Percentiles rank a stretch among this genome's conserved stretches.
These are phyloP conservation scores for Colletotrichum noveboracense DNA, from an alignment of 2,329 filamentous ascomycete genomes.

Conservation along the genomic window DNA sequence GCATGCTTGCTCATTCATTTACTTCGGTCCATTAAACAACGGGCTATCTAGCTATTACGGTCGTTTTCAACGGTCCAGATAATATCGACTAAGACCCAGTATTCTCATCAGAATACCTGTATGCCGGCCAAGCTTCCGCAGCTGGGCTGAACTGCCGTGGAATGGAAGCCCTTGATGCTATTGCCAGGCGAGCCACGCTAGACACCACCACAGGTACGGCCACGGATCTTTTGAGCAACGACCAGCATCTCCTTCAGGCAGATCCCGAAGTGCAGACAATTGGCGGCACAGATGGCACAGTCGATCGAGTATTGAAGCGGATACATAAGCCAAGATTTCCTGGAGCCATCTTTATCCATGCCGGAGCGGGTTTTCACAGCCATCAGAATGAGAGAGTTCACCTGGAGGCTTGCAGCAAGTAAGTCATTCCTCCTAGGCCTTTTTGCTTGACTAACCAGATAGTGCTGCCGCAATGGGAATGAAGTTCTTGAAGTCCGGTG, in stretches of 20 bases:
- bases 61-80: neutral
- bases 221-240: neutral
- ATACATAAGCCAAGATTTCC: constrained; percentile 41
- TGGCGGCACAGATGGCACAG: constrained; percentile 42
- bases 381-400: constrained; percentile 84
- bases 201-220: neutral
- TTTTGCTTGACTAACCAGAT: neutral
- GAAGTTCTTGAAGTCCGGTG: constrained; percentile 78
- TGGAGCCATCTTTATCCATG: constrained; percentile 91
- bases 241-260: neutral
- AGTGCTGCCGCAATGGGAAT: constrained; percentile 88
- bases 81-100: neutral
- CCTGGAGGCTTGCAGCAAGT: constrained; percentile 88
- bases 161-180: neutral
- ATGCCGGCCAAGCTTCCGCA: neutral
- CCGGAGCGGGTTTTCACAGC: constrained; percentile 94
- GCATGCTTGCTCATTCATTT: neutral
- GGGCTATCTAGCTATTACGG: neutral
- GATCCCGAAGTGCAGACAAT: neutral
- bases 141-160: neutral
- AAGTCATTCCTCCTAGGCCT: constrained; percentile 38
- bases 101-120: neutral
- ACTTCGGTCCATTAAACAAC: neutral
- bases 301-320: constrained; percentile 43
- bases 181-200: neutral